These are phyloP conservation scores for Beauveria medogensis DNA, from an alignment of 2,329 filamentous ascomycete species.

Conservation along the genomic window DNA sequence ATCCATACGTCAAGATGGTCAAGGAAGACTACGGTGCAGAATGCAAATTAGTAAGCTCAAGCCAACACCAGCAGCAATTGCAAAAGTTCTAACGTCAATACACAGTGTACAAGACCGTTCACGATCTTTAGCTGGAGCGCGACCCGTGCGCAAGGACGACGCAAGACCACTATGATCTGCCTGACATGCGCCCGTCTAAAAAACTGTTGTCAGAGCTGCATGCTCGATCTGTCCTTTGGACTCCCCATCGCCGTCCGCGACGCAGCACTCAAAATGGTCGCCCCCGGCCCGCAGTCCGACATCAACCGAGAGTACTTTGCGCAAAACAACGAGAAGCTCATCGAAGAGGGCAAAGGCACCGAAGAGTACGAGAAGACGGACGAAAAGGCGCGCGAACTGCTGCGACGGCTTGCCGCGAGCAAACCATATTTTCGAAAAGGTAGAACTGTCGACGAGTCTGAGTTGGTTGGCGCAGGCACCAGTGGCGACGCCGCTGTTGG, in stretches of 20 bases:
- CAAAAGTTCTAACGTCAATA: constrained; percentile 14
- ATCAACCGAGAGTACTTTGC: constrained; percentile 98
- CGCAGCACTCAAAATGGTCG: constrained; percentile 95
- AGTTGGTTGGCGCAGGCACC: constrained; percentile 27
- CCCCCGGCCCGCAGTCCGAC: constrained; percentile 81
- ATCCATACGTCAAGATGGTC: constrained; percentile 97
- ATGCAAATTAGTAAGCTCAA: constrained; percentile 53
- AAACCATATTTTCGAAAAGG: constrained; percentile 95
- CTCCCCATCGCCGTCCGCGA: constrained; percentile 91
- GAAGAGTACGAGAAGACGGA: constrained; percentile 97
- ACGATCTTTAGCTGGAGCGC: constrained; percentile 94
- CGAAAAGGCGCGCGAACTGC: constrained; percentile 84
- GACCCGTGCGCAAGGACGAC: constrained; percentile 77
- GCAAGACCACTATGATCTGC: constrained; percentile 92
- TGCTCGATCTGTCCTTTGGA: constrained; percentile 94
- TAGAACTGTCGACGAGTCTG: constrained; percentile 57
- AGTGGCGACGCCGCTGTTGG: constrained; percentile 40
- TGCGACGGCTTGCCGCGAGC: constrained; percentile 78
- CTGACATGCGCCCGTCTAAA: constrained; percentile 94
- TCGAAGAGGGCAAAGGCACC: constrained; percentile 79
- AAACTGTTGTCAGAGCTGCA: constrained; percentile 98
- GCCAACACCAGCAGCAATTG: not conserved
- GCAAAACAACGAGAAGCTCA: constrained; percentile 91
- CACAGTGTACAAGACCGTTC: constrained; percentile 79
- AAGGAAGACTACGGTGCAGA: constrained; percentile 93